Base-by-base conservation (phyloP, 768 basidiomycete genomes). In the Lactarius hatsudake region DNA sequence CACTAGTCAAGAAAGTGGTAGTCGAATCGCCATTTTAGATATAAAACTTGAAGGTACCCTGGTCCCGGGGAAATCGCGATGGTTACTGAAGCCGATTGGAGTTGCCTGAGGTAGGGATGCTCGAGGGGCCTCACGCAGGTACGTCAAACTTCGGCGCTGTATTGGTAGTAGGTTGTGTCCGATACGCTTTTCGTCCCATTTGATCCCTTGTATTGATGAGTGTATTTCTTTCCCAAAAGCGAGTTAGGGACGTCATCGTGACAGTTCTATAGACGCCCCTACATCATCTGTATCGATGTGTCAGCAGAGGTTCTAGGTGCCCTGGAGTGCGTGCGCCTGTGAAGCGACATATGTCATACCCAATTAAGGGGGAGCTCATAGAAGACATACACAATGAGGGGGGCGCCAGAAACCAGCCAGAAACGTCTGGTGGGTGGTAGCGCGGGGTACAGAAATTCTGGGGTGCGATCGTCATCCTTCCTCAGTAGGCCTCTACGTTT, bases 181-280 rank as follows among this genome's bases (percentile, higher is more conserved):
- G 5, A 5, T 53, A 23, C 51, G 6, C 0, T 53, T 53, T 53
- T 53, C 26, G 23, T 17, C 10, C 26, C 13, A 2, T 13, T 53
- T 28, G 26, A 17, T 26, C 51, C 23, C 18, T 20, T 45, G 43
- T 43, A 20, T 43, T 43, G 43, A 18, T 43, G 43, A n/a, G 20
- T 9, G 43, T 20, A 51, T 51, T 51, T 1, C 23, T 53, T 53
- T 53, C 5, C 51, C 26, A 15, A 53, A 53, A 26, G 43, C 38
- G 30, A n/a, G 43, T n/a, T n/a, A 60, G 12, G 20, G 60, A 32
- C 45, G 60, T 61, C 60, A n/a, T 32, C 43, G 42, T 61, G 60
- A 32, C 13, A n/a, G 32, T 43, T 56, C 32, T 20, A 53, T 51
- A 53, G 48, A 23, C 61, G 34, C 61, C 61, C 36, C n/a, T 34